Evolutionary conservation across 371 early-diverging fungal genomes (phyloP), one percentile per base, ranked within the genome.

Genomic region (Rhizopus stolonifer): DNA sequence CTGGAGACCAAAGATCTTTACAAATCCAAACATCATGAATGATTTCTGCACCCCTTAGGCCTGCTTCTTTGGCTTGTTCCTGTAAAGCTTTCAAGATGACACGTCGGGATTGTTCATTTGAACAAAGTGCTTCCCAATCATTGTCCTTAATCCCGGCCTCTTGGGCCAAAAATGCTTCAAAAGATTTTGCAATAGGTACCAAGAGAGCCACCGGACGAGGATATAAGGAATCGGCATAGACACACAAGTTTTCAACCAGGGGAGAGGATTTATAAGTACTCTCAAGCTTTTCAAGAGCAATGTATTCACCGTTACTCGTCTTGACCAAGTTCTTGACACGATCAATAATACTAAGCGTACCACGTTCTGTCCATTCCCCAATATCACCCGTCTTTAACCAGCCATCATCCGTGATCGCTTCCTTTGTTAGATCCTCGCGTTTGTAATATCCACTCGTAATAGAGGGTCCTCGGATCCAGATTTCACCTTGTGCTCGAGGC

Each of bases 201-300:
- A 92, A 65, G 32, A 93, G 46, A 0, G 88, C 93, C 4, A 94
- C 87, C 13, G 87, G 82, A 46, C 72, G 80, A 56, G 73, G 49
- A 46, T 82, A 74, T 43, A 81, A 62, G 8, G 90, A 72, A 58
- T 95, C 89, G 7, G 89, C 96, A 68, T 88, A 86, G 19, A 98
- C 82, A 72, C 92, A 92, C 46, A 96, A 80, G 64, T 91, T 92
- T 65, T 81, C 83, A 42, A 91, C 88, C 60, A 76, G 85, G 10
- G 78, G 55, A 24, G 84, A 84, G 44, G 84, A 82, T 70, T 88
- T 88, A 85, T 95, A 96, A 6, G 89, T 77, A 13, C 93, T 85
- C 72, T 99, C 99, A 32, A 99, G 74, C 63, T 95, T 97, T 68
- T 99, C 99, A 32, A 99, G 80, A 0, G 96, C 96, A 75, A 90